Evolutionary conservation across 495 filamentous ascomycete genomes (phyloP).

Genomic region (Diplogelasinospora grovesii): DNA sequence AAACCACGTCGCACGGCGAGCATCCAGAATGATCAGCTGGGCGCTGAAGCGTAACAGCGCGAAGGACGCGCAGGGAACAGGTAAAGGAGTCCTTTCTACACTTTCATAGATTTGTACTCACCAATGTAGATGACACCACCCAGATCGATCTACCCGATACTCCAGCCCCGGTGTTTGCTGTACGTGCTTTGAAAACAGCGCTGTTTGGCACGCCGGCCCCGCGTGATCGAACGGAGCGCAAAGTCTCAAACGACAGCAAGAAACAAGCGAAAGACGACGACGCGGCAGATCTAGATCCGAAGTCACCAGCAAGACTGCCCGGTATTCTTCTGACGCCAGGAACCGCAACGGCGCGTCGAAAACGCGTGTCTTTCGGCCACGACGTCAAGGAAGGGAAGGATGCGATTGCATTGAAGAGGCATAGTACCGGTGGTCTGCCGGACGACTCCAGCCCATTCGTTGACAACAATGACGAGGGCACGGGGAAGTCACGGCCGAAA

Average conservation of each 20-base stretch:
- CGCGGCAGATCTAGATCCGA: conserved; percentile 9
- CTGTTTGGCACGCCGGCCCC: conserved; percentile 77
- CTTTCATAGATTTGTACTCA: conserved; percentile 6
- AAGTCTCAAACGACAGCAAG: conserved; percentile 5
- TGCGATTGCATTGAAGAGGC: conserved; percentile 21
- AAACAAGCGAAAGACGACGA: conserved; percentile 23
- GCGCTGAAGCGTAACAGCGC: conserved; percentile 40
- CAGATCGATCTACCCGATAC: conserved; percentile 74
- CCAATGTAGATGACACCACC: conserved; percentile 34
- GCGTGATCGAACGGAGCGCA: conserved; percentile 9
- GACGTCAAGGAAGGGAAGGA: conserved; percentile 41
- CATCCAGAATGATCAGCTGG: conserved; percentile 50
- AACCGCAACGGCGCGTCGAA: conserved; percentile 66
- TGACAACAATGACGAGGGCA: conserved; percentile 13
- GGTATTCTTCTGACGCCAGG: conserved; percentile 86
- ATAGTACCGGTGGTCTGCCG: conserved; percentile 43
- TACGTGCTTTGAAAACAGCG: conserved; percentile 85
- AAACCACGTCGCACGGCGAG: neutral
- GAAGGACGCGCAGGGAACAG: conserved; percentile 22
- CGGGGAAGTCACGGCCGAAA: conserved; percentile 24
- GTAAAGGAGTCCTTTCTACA: conserved; percentile 6
- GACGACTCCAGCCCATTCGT: conserved; percentile 56
- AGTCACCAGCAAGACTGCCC: conserved; percentile 38
- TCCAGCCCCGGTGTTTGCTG: conserved; percentile 87
- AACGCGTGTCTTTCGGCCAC: conserved; percentile 82